phyloP scores from a whole-genome alignment of 148 eudicot species.

The Camellia lanceoleosa region DNA sequence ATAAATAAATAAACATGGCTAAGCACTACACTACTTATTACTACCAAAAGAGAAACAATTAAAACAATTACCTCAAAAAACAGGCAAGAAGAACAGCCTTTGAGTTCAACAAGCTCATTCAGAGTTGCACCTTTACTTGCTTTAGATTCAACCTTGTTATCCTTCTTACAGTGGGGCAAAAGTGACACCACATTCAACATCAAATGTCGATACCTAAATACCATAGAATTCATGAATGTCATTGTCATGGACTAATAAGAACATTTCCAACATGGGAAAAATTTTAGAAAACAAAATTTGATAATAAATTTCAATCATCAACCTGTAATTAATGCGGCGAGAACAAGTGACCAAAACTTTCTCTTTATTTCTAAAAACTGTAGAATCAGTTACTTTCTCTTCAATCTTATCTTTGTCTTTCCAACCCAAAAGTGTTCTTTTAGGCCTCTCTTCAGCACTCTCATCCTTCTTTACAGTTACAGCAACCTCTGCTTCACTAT shows the following conservation, averaged over 20 bases:
- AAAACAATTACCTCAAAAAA: constrained; percentile 72
- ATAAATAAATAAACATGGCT: not conserved
- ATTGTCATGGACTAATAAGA: not conserved
- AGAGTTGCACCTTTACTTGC: constrained; percentile 76
- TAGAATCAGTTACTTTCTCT: constrained; percentile 12
- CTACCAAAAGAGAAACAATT: not conserved
- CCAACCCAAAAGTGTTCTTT: constrained; percentile 73
- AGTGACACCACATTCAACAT: constrained; percentile 77
- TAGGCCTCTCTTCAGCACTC: constrained; percentile 55
- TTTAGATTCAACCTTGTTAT: constrained; percentile 85
- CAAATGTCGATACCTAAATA: constrained; percentile 79
- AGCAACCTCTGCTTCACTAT: constrained; percentile 42
- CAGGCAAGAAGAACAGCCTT: constrained; percentile 78
- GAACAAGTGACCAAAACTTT: constrained; percentile 63
- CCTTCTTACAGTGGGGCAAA: constrained; percentile 86
- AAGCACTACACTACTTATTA: not conserved
- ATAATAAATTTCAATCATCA: not conserved
- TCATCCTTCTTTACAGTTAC: constrained; percentile 39
- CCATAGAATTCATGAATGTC: not conserved
- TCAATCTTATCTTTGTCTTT: constrained; percentile 49
- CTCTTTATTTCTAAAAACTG: constrained; percentile 52
- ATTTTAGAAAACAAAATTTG: not conserved
- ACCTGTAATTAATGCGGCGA: constrained; percentile 54
- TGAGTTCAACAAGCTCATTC: constrained; percentile 94
- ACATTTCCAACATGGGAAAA: not conserved